phyloP scores from a whole-genome alignment of 2,329 filamentous ascomycete species.

The Fusarium secorum region DNA sequence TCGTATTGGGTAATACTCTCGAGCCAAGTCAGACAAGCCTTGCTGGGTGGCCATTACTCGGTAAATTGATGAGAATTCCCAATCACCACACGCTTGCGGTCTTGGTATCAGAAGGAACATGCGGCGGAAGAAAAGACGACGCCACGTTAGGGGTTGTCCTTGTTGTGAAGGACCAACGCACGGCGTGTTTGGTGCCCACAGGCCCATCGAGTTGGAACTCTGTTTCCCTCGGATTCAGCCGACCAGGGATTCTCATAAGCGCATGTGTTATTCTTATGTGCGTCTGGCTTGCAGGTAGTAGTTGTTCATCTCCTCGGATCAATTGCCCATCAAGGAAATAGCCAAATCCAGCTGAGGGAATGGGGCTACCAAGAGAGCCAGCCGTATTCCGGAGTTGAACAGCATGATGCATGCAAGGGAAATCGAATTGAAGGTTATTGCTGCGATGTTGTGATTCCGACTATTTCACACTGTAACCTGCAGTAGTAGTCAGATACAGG shows the following conservation, averaged over 20 bases:
- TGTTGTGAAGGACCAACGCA: not conserved
- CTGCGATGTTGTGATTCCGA: constrained; percentile 7
- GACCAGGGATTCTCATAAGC: constrained; percentile 28
- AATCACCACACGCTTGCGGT: constrained; percentile 2
- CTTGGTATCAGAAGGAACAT: constrained; percentile 9
- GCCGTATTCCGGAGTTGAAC: constrained; percentile 27
- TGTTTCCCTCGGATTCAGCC: constrained; percentile 32
- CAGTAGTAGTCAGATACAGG: not conserved
- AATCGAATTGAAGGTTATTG: constrained; percentile 7
- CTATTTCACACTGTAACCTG: not conserved
- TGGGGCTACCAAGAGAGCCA: constrained; percentile 13
- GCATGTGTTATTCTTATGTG: not conserved
- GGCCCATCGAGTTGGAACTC: constrained; percentile 24
- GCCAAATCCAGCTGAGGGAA: constrained; percentile 22
- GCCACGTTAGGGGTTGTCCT: constrained; percentile 23
- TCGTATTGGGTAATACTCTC: constrained; percentile 5
- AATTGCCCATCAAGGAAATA: constrained; percentile 10
- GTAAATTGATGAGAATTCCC: constrained; percentile 13
- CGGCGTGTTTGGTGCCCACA: constrained; percentile 21
- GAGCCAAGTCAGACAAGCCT: constrained; percentile 16
- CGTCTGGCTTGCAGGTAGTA: constrained; percentile 1
- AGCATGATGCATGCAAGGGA: constrained; percentile 27
- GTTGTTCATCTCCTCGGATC: constrained; percentile 3
- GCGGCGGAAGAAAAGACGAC: constrained; percentile 23
- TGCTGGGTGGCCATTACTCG: constrained; percentile 7